These are phyloP conservation scores for Nicotiana otophora DNA, from an alignment of 257 asterid species.

Conservation along the genomic window DNA sequence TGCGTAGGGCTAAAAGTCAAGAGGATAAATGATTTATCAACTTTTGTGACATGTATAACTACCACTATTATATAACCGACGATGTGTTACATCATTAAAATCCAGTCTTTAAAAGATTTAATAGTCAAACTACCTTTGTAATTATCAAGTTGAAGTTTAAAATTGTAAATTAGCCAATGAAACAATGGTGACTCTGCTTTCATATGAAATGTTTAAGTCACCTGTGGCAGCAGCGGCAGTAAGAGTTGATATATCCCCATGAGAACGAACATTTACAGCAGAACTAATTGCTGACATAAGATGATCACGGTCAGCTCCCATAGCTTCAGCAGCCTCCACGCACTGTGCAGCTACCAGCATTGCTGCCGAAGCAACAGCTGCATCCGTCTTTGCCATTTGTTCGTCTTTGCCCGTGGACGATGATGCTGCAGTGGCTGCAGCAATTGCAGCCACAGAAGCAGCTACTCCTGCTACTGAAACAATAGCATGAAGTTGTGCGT, in stretches of 20 bases:
- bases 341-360: slow-evolving; percentile 94
- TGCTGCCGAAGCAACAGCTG: slow-evolving; percentile 98
- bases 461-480: slow-evolving; percentile 94
- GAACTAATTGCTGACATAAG: slow-evolving; percentile 88
- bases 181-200: neutral
- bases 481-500: slow-evolving; percentile 89
- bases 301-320: slow-evolving; percentile 96
- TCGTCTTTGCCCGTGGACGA: slow-evolving; percentile 66
- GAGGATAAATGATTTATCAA: no score
- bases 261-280: slow-evolving; percentile 83
- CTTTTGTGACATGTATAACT: no score
- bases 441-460: slow-evolving; percentile 87
- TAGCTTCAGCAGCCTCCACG: slow-evolving; percentile 89
- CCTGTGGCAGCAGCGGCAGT: slow-evolving; percentile 99
- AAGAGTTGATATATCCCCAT: slow-evolving; percentile 91
- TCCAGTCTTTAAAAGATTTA: neutral
- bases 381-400: slow-evolving; percentile 70
- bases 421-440: slow-evolving; percentile 85
- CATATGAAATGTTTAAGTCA: slow-evolving; percentile 4
- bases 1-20: no score
- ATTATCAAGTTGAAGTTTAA: neutral
- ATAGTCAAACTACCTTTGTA: neutral
- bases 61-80: neutral
- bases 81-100: neutral
- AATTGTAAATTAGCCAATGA: neutral